Conservation (phyloP, 2,329 filamentous ascomycete genomes). For the Pseudogymnoascus sp. region DNA sequence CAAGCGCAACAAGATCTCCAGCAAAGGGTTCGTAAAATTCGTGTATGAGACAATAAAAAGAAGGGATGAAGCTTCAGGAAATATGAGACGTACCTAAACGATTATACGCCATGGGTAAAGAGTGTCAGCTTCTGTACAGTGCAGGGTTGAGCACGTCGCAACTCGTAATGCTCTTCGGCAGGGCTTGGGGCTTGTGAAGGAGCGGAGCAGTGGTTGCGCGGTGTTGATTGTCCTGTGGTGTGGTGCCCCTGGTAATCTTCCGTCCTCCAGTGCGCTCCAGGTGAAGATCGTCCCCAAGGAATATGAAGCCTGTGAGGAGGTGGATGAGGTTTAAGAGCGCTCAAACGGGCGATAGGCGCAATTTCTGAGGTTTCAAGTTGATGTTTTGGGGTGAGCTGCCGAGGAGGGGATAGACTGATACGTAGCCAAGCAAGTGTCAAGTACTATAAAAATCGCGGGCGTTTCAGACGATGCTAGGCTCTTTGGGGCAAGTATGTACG, state of each 20-base stretch:
- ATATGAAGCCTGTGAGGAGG: not conserved
- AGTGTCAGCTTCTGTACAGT: not conserved
- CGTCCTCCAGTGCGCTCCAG: not conserved
- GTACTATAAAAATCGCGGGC: not conserved
- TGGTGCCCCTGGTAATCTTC: not conserved
- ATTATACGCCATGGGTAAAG: conserved; percentile 57
- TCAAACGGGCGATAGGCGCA: not conserved
- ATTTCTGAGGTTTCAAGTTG: not conserved
- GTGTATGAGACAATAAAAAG: not conserved
- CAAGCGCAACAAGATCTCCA: not conserved
- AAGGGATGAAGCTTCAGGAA: conserved; percentile 10
- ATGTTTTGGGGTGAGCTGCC: not conserved
- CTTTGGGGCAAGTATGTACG: not conserved
- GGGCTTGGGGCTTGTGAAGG: not conserved
- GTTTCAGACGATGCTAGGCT: not conserved
- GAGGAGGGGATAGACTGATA: not conserved
- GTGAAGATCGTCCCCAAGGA: not conserved
- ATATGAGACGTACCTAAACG: conserved; percentile 52
- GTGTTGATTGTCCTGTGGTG: not conserved
- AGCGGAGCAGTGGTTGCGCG: not conserved
- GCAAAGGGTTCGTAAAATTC: not conserved
- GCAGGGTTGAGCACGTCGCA: not conserved
- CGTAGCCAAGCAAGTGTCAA: not conserved
- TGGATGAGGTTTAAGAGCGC: not conserved
- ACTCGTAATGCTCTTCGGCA: not conserved